These are phyloP conservation scores for Tetracentron sinense DNA, from an alignment of 164 flowering plant species.

Conservation along the genomic window DNA sequence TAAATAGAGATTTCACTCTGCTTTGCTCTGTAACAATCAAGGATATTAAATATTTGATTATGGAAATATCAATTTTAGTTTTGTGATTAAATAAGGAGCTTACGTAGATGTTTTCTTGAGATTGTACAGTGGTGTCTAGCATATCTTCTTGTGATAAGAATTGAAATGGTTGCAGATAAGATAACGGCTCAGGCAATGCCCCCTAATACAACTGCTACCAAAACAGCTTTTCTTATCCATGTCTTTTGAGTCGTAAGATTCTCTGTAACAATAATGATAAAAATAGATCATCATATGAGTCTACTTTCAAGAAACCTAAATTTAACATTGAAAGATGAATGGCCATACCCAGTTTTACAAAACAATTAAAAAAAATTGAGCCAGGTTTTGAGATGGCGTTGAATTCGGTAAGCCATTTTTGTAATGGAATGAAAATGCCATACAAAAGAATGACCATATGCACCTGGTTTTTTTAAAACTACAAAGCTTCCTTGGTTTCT, in stretches of 20 bases:
- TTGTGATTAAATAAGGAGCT: slow-evolving; percentile 17
- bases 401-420: too few species aligned
- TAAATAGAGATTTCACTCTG: neutral
- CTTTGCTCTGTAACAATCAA: neutral
- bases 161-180: slow-evolving; percentile 25
- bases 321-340: neutral
- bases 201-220: slow-evolving; percentile 42
- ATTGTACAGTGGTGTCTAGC: slow-evolving; percentile 14
- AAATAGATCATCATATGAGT: neutral
- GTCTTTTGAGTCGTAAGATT: slow-evolving; percentile 11
- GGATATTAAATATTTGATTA: neutral
- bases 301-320: neutral
- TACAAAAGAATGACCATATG: neutral
- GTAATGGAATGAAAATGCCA: too few species aligned
- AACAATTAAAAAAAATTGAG: neutral
- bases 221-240: slow-evolving; percentile 37
- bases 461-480: neutral
- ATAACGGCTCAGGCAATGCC: slow-evolving; percentile 30
- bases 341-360: neutral
- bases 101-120: slow-evolving; percentile 43
- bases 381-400: neutral
- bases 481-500: too few species aligned
- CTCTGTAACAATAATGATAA: slow-evolving; percentile 24
- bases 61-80: neutral
- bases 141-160: slow-evolving; percentile 35